Base-by-base conservation (phyloP, 2,329 filamentous ascomycete species). In the Exophiala aquamarina region DNA sequence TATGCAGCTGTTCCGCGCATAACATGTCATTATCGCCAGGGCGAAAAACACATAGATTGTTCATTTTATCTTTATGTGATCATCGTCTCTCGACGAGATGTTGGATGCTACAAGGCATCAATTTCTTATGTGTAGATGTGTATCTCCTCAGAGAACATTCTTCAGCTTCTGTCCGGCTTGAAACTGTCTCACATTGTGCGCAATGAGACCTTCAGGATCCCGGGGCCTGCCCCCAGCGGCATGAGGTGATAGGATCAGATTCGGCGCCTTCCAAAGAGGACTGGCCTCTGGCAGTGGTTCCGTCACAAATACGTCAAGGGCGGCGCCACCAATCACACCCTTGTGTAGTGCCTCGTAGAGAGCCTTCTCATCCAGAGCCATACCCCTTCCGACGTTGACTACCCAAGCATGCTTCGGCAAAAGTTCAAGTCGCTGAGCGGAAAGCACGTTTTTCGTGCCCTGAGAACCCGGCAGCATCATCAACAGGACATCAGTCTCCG, bases 391-490 rank as follows among this genome's bases (percentile, higher is more conserved):
- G 67, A 0, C 75, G 26, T 58, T 59, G 14, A 59, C 52, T 17
- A 59, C 23, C 56, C 56, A 59, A 3, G 56, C 56, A 46, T 84
- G 81, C 54, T 73, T 74, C 29, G 81, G 80, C 51, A 84, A 65
- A 36, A 74, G 60, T 54, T 65, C 67, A 34, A 84, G 61, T 7
- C 78, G 64, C 63, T 80, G 76, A 20, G 69, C 71, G 56, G 77
- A 79, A 49, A 84, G 70, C 1, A 70, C 79, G 57, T 83, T 66
- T 28, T 66, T 67, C 8, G 81, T 84, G n/a, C 71, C 68, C 7
- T 75, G 76, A 26, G 74, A 74, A 0, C 81, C 81, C 0, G 81
- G 81, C 6, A 84, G 69, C 53, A 84, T 84, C 81, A 85, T 83
- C 56, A 85, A 80, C n/a, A 85, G 70, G 0, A 79, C 82, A 57